Base-by-base conservation (phyloP, 202 grass and related monocot genomes). In the Thinopyrum obtusiflorum region DNA sequence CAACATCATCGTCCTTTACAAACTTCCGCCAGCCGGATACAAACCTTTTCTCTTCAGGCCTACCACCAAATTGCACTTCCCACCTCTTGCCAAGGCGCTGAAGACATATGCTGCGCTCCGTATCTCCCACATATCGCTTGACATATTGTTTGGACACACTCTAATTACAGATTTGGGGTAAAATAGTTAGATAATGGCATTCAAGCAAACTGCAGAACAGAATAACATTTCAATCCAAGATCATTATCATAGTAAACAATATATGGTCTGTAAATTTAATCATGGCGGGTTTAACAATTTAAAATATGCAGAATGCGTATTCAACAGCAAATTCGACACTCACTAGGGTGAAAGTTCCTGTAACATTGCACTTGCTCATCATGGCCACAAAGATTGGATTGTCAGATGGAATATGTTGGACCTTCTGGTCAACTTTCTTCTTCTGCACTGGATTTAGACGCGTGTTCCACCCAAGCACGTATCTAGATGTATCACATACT, bases 11-110 rank as follows among this genome's bases (percentile, higher is more conserved):
- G 55, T 25, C 68, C 64, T 71, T 21, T 17, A 71, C 82, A 74
- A 91, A 91, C 11, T 83, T 24, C 24, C 64, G 62, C 82, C 89
- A 91, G 17, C 89, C 89, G 11, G 11, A 4, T 24, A 71, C 4
- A 72, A 88, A 76, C 53, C 24, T 81, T 46, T 25, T 65, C 20
- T 39, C n/a, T 23, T 6, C 14, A 76, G 47, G 21, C 31, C 42
- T 31, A 24, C 51, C 23, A 11, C 74, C 68, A 53, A 47, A 86
- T 5, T 25, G 21, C 2, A 77, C 77, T 11, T n/a, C 36, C 88
- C 88, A 86, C 24, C 18, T 86, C 8, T 68, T 81, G 3, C 81
- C 32, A 24, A 64, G 70, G 23, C 5, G 36, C 13, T 76, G 47
- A 33, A 76, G 27, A 76, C 47, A 76, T 76, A 76, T 76, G 47